Base-by-base conservation (phyloP, 768 basidiomycete species). In the Rubroboletus satanas region DNA sequence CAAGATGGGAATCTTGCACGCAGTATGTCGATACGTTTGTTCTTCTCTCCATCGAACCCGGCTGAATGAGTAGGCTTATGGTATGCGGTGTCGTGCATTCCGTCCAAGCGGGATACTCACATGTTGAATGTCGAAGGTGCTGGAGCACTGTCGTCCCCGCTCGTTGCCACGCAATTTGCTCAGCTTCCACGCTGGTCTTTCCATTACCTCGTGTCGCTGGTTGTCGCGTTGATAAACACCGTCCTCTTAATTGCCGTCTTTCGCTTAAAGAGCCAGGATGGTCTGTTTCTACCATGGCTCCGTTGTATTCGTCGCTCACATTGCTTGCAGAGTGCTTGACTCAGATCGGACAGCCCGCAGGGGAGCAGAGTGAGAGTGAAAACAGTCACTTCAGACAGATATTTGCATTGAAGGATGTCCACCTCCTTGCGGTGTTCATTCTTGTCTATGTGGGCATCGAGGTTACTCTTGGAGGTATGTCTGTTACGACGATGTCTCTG, bases 91-190 rank as follows among this genome's bases (percentile, higher is more conserved):
- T 47, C 10, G 14, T 52, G n/a, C 7, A 4, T 42, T 18, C 32
- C 1, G 10, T 53, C n/a, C 6, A 3, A 37, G 21, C 43, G 18
- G n/a, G 21, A n/a, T 52, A 26, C 54, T 70, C 29, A 60, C 12
- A 8, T 18, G 26, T 36, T 14, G 17, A 18, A 49, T n/a, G 6
- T 45, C 17, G 10, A 61, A 88, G 87, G 88, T 18, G 71, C 78
- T 0, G 88, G 88, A 2, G 88, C 87, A 3, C 72, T 89, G 10
- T 74, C 74, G 7, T 69, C 91, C 0, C 93, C 93, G 4, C 77
- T 95, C 15, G 82, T 87, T 0, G 80, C 92, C 0, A 95, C 93
- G 0, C 88, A 92, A 54, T 94, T 95, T 59, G 77, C 88, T 0
- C 81, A 83, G 52, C 62, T 81, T 23, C 67, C 59, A 0, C 77